Evolutionary conservation across 441 rosid species (phyloP).

Genomic region (Biscutella laevigata): DNA sequence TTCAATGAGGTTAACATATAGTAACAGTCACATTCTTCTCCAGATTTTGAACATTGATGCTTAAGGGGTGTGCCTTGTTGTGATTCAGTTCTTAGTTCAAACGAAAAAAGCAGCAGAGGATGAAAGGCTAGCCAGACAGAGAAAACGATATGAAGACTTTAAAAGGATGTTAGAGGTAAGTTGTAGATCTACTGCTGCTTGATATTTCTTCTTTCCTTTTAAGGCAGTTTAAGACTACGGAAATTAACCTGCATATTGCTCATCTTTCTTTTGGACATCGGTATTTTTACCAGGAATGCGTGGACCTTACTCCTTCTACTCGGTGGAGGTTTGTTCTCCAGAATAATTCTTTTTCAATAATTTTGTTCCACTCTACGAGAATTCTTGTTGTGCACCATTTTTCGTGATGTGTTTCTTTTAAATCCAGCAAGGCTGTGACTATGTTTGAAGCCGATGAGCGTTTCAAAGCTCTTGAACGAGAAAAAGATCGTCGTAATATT

Average conservation of each 20-base stretch:
- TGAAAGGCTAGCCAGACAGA: constrained; percentile 46
- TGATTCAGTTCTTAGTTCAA: constrained; percentile 47
- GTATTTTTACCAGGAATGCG: constrained; percentile 36
- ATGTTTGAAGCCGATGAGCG: constrained; percentile 60
- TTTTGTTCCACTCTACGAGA: neutral
- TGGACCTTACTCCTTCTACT: constrained; percentile 49
- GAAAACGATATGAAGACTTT: constrained; percentile 47
- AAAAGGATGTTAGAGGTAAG: constrained; percentile 61
- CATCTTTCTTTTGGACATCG: constrained; percentile 10
- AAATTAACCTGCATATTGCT: neutral
- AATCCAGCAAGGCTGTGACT: constrained; percentile 51
- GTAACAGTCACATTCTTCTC: constrained; percentile 2
- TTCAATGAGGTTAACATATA: constrained; percentile 51
- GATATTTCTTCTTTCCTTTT: constrained; percentile 6
- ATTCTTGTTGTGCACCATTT: neutral
- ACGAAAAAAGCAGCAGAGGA: constrained; percentile 53
- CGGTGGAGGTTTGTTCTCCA: constrained; percentile 62
- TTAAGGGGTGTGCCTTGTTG: constrained; percentile 4
- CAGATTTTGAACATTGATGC: constrained; percentile 9
- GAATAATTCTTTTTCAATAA: neutral
- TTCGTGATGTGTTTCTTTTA: constrained; percentile 16
- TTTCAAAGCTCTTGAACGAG: constrained; percentile 61
- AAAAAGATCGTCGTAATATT: constrained; percentile 59
- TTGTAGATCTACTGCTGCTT: constrained; percentile 15
- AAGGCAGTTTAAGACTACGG: neutral